Percentiles rank a stretch among this genome's conserved stretches.
These are phyloP conservation scores for Sarocladium brachiariae DNA, from an alignment of 2,329 filamentous ascomycete genomes.

Conservation along the genomic window DNA sequence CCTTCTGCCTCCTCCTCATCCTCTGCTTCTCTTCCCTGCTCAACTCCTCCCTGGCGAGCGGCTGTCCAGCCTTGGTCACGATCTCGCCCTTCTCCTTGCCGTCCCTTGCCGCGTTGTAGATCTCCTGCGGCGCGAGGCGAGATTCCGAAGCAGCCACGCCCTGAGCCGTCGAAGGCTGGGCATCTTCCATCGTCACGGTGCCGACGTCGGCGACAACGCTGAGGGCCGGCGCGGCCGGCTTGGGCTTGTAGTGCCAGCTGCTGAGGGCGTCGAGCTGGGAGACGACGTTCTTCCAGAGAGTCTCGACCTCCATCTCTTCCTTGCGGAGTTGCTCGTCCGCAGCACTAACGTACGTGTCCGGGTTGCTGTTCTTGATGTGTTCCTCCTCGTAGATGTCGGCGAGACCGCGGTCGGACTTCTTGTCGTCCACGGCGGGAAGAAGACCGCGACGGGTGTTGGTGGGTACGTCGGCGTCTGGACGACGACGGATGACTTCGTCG, in stretches of 20 bases:
- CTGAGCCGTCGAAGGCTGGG: constrained; percentile 74
- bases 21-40: constrained; percentile 76
- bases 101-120: constrained; percentile 76
- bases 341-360: constrained; percentile 70
- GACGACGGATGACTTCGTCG: constrained; percentile 78
- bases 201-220: constrained; percentile 86
- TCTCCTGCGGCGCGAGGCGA: constrained; percentile 86
- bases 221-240: constrained; percentile 71
- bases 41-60: constrained; percentile 79
- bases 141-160: constrained; percentile 59
- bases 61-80: constrained; percentile 68
- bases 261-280: constrained; percentile 80
- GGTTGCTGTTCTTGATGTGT: constrained; percentile 70
- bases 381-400: constrained; percentile 94
- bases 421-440: constrained; percentile 76
- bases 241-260: constrained; percentile 94
- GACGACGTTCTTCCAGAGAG: constrained; percentile 75
- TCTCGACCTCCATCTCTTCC: constrained; percentile 76
- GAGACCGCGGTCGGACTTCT: constrained; percentile 77
- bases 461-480: constrained; percentile 65
- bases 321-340: constrained; percentile 75
- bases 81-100: constrained; percentile 61
- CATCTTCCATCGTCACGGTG: constrained; percentile 92
- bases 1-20: constrained; percentile 74
- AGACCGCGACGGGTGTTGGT: constrained; percentile 60